Percentiles rank a stretch among this genome's conserved stretches.
Evolutionary conservation across 2,329 filamentous ascomycete genomes (phyloP).

Genomic region (Colletotrichum eleusines): DNA sequence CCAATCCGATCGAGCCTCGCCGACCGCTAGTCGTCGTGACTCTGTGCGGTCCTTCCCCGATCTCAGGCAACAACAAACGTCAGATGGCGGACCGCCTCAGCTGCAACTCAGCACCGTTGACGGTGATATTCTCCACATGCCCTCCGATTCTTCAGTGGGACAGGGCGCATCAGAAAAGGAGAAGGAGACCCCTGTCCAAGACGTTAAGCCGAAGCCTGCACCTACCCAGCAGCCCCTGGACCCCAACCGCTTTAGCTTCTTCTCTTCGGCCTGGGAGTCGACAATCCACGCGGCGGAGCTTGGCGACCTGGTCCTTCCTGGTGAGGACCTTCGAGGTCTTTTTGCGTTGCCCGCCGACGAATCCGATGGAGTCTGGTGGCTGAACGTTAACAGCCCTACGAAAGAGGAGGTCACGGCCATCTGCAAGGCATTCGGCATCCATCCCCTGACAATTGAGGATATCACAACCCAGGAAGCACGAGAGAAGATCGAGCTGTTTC

Average conservation of each 20-base stretch:
- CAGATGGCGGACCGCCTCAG: slow-evolving; percentile 46
- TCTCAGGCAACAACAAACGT: slow-evolving; percentile 59
- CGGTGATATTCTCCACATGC: slow-evolving; percentile 69
- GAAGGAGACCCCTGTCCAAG: slow-evolving; percentile 56
- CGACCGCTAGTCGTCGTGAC: slow-evolving; percentile 63
- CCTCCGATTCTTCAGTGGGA: slow-evolving; percentile 58
- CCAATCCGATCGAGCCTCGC: slow-evolving; percentile 66
- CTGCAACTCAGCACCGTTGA: slow-evolving; percentile 62
- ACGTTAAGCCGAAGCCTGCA: slow-evolving; percentile 51
- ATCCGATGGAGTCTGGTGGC: slow-evolving; percentile 93
- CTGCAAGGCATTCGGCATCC: slow-evolving; percentile 94
- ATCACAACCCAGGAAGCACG: slow-evolving; percentile 95
- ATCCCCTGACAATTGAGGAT: slow-evolving; percentile 95
- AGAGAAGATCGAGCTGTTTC: slow-evolving; percentile 98
- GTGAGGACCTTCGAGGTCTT: slow-evolving; percentile 88
- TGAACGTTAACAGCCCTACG: slow-evolving; percentile 91
- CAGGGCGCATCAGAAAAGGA: slow-evolving; percentile 60
- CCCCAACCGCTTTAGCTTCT: slow-evolving; percentile 92
- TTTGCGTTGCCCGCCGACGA: slow-evolving; percentile 77
- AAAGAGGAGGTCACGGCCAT: slow-evolving; percentile 90
- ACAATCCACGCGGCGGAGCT: slow-evolving; percentile 93
- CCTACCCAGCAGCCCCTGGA: slow-evolving; percentile 59
- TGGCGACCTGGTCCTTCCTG: slow-evolving; percentile 87
- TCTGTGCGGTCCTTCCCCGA: slow-evolving; percentile 70
- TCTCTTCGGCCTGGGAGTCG: slow-evolving; percentile 93